Base-by-base conservation (phyloP, 495 filamentous ascomycete genomes). In the Barbatosphaeria neglecta region DNA sequence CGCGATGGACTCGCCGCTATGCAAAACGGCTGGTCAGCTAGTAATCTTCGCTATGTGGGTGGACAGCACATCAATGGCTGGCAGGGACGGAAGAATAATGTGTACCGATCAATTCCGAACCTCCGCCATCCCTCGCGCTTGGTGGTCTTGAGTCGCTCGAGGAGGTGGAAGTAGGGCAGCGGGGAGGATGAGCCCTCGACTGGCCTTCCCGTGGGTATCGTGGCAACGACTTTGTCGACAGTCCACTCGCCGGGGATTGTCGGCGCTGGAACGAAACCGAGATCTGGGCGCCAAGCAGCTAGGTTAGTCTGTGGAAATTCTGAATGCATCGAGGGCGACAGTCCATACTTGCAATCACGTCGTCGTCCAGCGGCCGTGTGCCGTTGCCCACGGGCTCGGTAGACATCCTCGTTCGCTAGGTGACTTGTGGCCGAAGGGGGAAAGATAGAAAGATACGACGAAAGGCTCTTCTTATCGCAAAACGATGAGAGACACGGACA, bases 41-140 rank as follows among this genome's bases (percentile, higher is more conserved):
- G n/a, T 41, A 37, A 11, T 20, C 22, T 8, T 48, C 33, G 35
- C 22, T 39, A 7, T 9, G 11, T 3, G n/a, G n/a, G n/a, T n/a
- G n/a, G n/a, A n/a, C n/a, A 7, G 4, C 15, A 16, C 18, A 13
- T 2, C 15, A 13, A 20, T 18, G 17, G 37, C 1, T 8, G n/a
- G 8, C 65, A 66, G n/a, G n/a, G n/a, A n/a, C n/a, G n/a, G n/a
- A n/a, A n/a, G n/a, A n/a, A n/a, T n/a, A n/a, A n/a, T n/a, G 46
- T 17, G 20, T 55, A 74, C 73, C 75, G 56, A 35, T 76, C 55
- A 59, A 97, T 87, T 38, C 76, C 79, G 58, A 95, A 93, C 27
- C 90, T 81, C 49, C 82, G 81, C 92, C 92, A 98, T 43, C 92
- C 92, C 67, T 95, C 93, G 50, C 92, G 84, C 59, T 90, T 90